phyloP scores from a whole-genome alignment of 2,329 filamentous ascomycete species.

The Geosmithia putterillii region DNA sequence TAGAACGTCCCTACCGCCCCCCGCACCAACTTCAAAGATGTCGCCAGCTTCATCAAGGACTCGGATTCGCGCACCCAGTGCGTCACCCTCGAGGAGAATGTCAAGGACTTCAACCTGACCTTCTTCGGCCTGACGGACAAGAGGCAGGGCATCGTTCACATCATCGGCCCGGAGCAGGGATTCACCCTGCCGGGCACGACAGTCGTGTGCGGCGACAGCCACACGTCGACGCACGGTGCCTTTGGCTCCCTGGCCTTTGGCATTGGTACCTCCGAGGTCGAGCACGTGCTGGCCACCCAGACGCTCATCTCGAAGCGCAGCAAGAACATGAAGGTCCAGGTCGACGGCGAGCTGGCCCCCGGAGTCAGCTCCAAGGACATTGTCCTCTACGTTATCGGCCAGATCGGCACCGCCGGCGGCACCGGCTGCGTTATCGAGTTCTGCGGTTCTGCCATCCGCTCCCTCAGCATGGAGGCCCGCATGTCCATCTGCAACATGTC shows the following conservation, averaged over 20 bases:
- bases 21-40: slow-evolving; percentile 86
- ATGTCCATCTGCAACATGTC: slow-evolving; percentile 99
- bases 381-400: slow-evolving; percentile 81
- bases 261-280: slow-evolving; percentile 96
- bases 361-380: slow-evolving; percentile 96
- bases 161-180: slow-evolving; percentile 96
- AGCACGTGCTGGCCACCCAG: slow-evolving; percentile 91
- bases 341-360: slow-evolving; percentile 78
- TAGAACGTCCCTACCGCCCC: slow-evolving; percentile 90
- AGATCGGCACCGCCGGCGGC: slow-evolving; percentile 90
- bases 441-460: slow-evolving; percentile 84
- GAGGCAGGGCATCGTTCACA: slow-evolving; percentile 95
- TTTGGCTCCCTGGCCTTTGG: slow-evolving; percentile 92
- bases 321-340: slow-evolving; percentile 97
- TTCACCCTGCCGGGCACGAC: slow-evolving; percentile 97
- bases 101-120: slow-evolving; percentile 90
- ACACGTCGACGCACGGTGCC: slow-evolving; percentile 95
- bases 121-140: slow-evolving; percentile 96
- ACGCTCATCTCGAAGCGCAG: slow-evolving; percentile 88
- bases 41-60: slow-evolving; percentile 87
- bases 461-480: slow-evolving; percentile 86
- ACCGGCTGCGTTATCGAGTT: slow-evolving; percentile 95
- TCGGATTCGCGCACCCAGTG: slow-evolving; percentile 89
- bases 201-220: slow-evolving; percentile 93
- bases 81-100: slow-evolving; percentile 91